Evolutionary conservation across 2,329 filamentous ascomycete genomes (phyloP), one percentile per base, ranked within the genome.

Genomic region (Talaromyces rugulosus): DNA sequence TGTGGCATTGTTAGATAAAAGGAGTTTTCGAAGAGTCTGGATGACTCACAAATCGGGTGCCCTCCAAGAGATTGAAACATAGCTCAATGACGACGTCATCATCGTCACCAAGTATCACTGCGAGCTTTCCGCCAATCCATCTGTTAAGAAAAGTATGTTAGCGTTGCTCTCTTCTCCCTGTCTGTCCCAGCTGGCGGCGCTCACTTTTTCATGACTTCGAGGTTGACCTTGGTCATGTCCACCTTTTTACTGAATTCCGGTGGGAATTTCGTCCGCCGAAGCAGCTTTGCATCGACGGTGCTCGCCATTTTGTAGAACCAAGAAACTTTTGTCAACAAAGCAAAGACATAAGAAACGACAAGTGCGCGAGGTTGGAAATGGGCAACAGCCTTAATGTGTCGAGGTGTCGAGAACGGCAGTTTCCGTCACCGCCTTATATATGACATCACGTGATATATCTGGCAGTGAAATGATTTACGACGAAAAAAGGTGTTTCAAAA

Each of bases 141-240:
- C 92, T 97, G 68, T 56, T 2, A 28, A 28, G 9, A 18, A 18
- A 51, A 16, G 54, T 33, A n/a, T 27, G 53, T 66, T 40, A 70
- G 66, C 59, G 31, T 50, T 14, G 11, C 11, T 9, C 40, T 31
- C 18, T 58, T 11, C 12, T 33, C 1, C 12, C 27, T 27, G 18
- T 4, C 7, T 11, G 40, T 31, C 18, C 18, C 40, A 27, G 23
- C 31, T 56, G 54, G 56, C 54, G 57, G 36, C 63, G 31, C 88
- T 72, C 74, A 96, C 91, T 95, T 96, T 84, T 97, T 97, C 87
- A 99, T 96, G 61, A 99, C 91, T 76, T 96, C 92, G 57, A 96
- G 83, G 74, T 99, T 97, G 77, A 99, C 92, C 81, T 98, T 98
- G 69, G 88, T 87, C 86, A 96, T 96, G 81, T 99, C 93, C 66